A percentile compares a stretch with the other conserved stretches of the same genome.
Evolutionary conservation across 805 yeast species (phyloP).

Genomic region (Torulaspora microellipsoides): DNA sequence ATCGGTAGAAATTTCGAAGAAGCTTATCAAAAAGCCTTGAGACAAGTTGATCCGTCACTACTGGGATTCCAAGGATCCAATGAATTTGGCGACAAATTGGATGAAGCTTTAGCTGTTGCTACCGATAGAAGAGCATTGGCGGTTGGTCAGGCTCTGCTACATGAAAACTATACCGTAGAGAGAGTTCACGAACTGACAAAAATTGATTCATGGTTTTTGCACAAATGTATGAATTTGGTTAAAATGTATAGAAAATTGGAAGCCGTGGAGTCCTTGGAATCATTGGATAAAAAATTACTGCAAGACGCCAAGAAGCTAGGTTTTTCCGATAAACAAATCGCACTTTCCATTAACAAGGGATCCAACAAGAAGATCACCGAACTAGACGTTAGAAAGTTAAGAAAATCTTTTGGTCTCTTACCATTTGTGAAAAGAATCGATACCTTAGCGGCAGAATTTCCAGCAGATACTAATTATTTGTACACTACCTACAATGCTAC

Average conservation of each 20-base stretch:
- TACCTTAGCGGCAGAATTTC: constrained; percentile 98
- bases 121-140: constrained; percentile 98
- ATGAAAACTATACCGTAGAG: constrained; percentile 88
- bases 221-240: constrained; percentile 90
- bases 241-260: constrained; percentile 80
- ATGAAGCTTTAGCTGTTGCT: constrained; percentile 73
- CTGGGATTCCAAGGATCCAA: constrained; percentile 87
- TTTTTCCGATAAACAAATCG: constrained; percentile 92
- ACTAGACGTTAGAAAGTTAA: constrained; percentile 72
- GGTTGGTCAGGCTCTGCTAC: constrained; percentile 92
- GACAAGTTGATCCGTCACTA: constrained; percentile 90
- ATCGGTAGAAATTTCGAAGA: constrained; percentile 98
- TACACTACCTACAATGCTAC: constrained; percentile 95
- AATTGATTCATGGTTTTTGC: constrained; percentile 93
- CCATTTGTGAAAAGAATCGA: constrained; percentile 97
- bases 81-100: constrained; percentile 67
- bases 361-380: constrained; percentile 44
- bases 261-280: constrained; percentile 51
- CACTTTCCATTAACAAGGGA: constrained; percentile 57
- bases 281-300: constrained; percentile 64
- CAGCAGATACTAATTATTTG: constrained; percentile 91
- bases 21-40: constrained; percentile 93
- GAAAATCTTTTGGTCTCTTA: constrained; percentile 73
- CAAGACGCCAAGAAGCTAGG: constrained; percentile 86
- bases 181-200: constrained; percentile 85